Evolutionary conservation across 164 flowering plant species (phyloP).

Genomic region (Magnolia changhungtana): DNA sequence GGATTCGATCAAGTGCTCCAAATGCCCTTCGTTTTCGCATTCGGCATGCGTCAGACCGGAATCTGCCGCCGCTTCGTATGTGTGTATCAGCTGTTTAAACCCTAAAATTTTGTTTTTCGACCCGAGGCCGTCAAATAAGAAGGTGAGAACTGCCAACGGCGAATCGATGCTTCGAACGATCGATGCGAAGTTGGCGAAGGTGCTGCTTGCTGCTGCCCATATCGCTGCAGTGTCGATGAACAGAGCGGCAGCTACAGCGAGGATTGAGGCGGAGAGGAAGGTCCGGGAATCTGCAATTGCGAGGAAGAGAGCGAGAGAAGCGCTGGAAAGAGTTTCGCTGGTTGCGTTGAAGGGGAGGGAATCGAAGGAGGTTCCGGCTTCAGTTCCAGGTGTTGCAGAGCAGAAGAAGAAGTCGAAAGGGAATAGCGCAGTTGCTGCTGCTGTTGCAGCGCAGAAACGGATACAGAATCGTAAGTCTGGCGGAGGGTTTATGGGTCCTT

Average conservation of each 20-base stretch:
- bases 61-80: neutral
- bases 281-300: conserved; percentile 57
- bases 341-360: conserved; percentile 23
- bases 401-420: conserved; percentile 16
- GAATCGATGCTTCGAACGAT: conserved; percentile 11
- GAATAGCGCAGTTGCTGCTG: conserved; percentile 9
- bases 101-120: conserved; percentile 39
- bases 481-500: neutral
- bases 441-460: conserved; percentile 18
- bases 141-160: too few species aligned
- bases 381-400: conserved; percentile 2
- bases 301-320: conserved; percentile 59
- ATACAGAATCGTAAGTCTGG: conserved; percentile 3
- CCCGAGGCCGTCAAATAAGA: too few species aligned
- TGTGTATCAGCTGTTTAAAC: conserved; percentile 40
- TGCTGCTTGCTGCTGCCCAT: conserved; percentile 48
- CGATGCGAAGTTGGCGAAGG: conserved; percentile 36
- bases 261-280: conserved; percentile 48
- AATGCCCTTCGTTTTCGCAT: conserved; percentile 53
- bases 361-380: conserved; percentile 8
- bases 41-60: conserved; percentile 23
- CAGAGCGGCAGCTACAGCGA: conserved; percentile 36
- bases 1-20: conserved; percentile 31
- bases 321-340: conserved; percentile 35
- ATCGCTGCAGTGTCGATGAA: conserved; percentile 52